These are phyloP conservation scores for Melampsora americana DNA, from an alignment of 1,284 basidiomycete species.

Conservation along the genomic window DNA sequence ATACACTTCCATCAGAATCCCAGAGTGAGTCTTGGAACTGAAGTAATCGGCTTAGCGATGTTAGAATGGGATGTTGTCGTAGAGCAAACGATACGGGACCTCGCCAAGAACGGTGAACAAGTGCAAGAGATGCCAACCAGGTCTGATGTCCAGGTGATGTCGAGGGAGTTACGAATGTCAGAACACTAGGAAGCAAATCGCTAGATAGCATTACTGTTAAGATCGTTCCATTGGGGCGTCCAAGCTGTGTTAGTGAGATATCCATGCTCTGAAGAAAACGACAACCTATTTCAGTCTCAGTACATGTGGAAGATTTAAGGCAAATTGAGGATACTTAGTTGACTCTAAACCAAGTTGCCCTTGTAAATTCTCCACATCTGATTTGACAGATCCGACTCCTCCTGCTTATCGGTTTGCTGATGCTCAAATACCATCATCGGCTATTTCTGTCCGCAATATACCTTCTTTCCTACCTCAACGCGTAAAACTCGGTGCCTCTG, in stretches of 20 bases:
- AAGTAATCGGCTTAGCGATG: conserved; percentile 10
- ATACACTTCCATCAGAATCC: not conserved
- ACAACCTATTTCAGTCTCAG: not conserved
- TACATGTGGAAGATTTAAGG: not conserved
- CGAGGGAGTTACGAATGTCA: not conserved
- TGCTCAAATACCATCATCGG: too few species aligned
- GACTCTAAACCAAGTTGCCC: too few species aligned
- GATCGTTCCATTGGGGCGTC: not conserved
- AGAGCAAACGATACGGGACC: conserved; percentile 13
- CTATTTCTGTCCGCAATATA: too few species aligned
- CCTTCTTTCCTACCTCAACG: too few species aligned
- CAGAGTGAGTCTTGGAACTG: conserved; percentile 20
- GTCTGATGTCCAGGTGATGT: not conserved
- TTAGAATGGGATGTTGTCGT: conserved; percentile 22
- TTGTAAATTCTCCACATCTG: too few species aligned
- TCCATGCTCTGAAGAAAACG: conserved; percentile 1
- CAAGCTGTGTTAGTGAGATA: not conserved
- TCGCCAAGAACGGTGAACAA: conserved; percentile 21
- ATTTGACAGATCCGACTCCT: too few species aligned
- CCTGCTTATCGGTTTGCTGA: too few species aligned
- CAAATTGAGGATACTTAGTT: too few species aligned
- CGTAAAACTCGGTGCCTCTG: too few species aligned
- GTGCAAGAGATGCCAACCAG: conserved; percentile 26
- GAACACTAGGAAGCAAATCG: conserved; percentile 14
- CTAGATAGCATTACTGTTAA: not conserved